These are phyloP conservation scores for Phylloporus arenicola DNA, from an alignment of 768 basidiomycete genomes.

Conservation along the genomic window DNA sequence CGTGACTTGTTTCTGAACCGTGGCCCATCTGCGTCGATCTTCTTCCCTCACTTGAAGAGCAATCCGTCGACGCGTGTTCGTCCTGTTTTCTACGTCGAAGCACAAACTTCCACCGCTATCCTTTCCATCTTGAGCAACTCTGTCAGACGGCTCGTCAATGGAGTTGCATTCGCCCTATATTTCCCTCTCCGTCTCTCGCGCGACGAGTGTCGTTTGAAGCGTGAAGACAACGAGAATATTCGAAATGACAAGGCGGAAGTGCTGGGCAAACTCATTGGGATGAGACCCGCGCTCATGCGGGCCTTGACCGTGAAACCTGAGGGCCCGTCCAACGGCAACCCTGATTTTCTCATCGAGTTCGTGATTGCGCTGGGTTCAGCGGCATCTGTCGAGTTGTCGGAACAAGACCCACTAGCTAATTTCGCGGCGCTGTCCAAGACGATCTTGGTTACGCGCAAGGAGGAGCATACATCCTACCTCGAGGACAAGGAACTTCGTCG, in stretches of 20 bases:
- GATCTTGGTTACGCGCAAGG: slow-evolving; percentile 25
- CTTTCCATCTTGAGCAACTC: slow-evolving; percentile 6
- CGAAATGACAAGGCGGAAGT: slow-evolving; percentile 64
- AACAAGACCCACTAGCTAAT: slow-evolving; percentile 8
- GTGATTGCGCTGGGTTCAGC: slow-evolving; percentile 14
- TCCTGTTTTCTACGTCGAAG: slow-evolving; percentile 5
- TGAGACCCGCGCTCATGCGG: slow-evolving; percentile 43
- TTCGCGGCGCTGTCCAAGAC: slow-evolving; percentile 15
- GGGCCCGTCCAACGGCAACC: background rate
- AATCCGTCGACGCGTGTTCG: slow-evolving; percentile 19
- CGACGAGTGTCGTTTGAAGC: slow-evolving; percentile 63
- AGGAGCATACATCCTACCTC: slow-evolving; percentile 28
- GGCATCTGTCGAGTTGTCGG: slow-evolving; percentile 10
- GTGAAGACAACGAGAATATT: slow-evolving; percentile 52
- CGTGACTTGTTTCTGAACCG: slow-evolving; percentile 44
- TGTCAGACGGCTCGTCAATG: slow-evolving; percentile 10
- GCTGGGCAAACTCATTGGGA: slow-evolving; percentile 56
- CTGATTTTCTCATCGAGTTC: slow-evolving; percentile 21
- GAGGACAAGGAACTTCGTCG: slow-evolving; percentile 44
- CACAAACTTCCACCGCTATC: slow-evolving; percentile 6
- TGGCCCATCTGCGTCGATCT: slow-evolving; percentile 47
- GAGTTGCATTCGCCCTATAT: slow-evolving; percentile 11
- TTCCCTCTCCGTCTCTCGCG: slow-evolving; percentile 59
- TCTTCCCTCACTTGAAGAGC: slow-evolving; percentile 60
- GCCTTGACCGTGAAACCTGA: slow-evolving; percentile 22